Base-by-base conservation (phyloP, 225 moss, liverwort and hornwort genomes). In the Polytrichum formosum region DNA sequence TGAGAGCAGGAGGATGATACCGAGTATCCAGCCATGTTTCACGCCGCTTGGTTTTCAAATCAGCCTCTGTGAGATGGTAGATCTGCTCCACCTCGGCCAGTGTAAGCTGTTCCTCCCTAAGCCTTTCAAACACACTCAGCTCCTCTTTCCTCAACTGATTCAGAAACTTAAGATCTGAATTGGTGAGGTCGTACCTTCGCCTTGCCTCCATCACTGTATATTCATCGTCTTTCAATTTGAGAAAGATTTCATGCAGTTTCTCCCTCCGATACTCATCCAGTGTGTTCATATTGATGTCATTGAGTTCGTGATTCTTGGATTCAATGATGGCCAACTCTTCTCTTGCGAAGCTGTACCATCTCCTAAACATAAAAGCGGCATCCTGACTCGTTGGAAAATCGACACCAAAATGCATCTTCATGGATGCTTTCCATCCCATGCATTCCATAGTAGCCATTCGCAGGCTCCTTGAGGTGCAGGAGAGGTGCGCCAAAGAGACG, bases 91-190 rank as follows among this genome's bases (percentile, higher is more conserved):
- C 72, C 53, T 72, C 72, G 18, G 72, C 63, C 63, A 72, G 30
- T 7, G 72, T 72, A 16, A 72, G 72, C 18, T 72, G 62, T 33
- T 72, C 72, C 63, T 72, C 72, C 54, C 53, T 62, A 5, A 72
- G 53, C 23, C 63, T 56, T 21, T 64, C 63, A 54, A 72, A 64
- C 19, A 27, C 62, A 35, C 26, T 62, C 2, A 72, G 61, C 35
- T 62, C 61, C 63, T 72, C 72, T 63, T 72, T 72, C n/a, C 72
- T 72, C 72, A 72, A 64, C 37, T 64, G 72, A 53, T 72, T 72
- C 22, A 72, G 23, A 53, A 72, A 72, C 58, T 72, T 72, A 6
- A 72, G 62, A 53, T 72, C 72, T 19, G 72, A 33, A 37, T 72
- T 56, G 6, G 35, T 72, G 58, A 72, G 19, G 6, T 27, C 63